Evolutionary conservation across 2,329 filamentous ascomycete genomes (phyloP).

Genomic region (Penicillium sp.): DNA sequence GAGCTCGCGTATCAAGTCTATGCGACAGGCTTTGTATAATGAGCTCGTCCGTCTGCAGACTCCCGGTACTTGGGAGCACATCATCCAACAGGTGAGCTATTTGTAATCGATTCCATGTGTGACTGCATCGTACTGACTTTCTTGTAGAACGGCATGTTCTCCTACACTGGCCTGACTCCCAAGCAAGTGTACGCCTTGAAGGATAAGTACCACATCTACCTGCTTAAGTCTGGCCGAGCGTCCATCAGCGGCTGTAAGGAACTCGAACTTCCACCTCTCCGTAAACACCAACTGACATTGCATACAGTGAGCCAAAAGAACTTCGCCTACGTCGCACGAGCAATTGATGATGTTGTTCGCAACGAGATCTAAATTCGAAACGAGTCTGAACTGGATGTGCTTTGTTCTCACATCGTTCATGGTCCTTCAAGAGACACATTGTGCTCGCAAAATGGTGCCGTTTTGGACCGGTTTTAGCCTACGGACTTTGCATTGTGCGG

Average conservation of each 20-base stretch:
- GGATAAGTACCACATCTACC: constrained; percentile 44
- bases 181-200: constrained; percentile 44
- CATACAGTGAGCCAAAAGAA: constrained; percentile 40
- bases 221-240: constrained; percentile 40
- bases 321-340: constrained; percentile 39
- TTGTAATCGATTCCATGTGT: background rate
- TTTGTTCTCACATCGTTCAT: constrained; percentile 3
- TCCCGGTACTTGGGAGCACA: constrained; percentile 94
- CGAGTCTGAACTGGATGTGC: background rate
- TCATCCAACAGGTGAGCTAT: constrained; percentile 77
- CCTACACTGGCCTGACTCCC: constrained; percentile 58
- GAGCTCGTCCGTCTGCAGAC: constrained; percentile 82
- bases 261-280: background rate
- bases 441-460: background rate
- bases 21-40: constrained; percentile 72
- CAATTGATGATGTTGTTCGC: constrained; percentile 39
- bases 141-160: constrained; percentile 74
- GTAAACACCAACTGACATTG: constrained; percentile 6
- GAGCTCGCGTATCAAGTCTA: constrained; percentile 88
- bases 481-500: constrained; percentile 17
- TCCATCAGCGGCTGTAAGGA: constrained; percentile 41
- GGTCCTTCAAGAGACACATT: background rate
- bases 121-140: background rate
- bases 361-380: constrained; percentile 27
- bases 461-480: background rate